Evolutionary conservation across 2,329 filamentous ascomycete species (phyloP).

Genomic region (Ceratocystis papillata): DNA sequence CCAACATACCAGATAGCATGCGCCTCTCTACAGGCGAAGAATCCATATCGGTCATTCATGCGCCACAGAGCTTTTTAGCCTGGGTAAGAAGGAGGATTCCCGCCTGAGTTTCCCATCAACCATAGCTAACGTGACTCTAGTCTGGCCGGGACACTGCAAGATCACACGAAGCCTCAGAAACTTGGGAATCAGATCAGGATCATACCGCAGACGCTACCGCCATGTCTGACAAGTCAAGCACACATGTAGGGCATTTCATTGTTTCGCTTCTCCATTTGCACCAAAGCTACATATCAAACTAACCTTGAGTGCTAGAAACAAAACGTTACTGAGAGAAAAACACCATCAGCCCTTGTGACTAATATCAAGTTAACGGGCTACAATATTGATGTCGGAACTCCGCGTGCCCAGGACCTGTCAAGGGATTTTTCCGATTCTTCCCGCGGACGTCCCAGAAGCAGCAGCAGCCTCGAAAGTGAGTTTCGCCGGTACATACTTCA

Average conservation of each 20-base stretch:
- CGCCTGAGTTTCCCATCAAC: neutral
- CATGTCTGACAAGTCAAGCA: neutral
- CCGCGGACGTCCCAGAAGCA: slow-evolving; percentile 52
- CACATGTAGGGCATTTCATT: slow-evolving; percentile 11
- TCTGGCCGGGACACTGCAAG: slow-evolving; percentile 8
- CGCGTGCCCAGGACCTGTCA: slow-evolving; percentile 63
- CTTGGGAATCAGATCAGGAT: slow-evolving; percentile 13
- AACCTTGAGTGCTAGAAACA: neutral
- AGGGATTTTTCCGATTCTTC: slow-evolving; percentile 57
- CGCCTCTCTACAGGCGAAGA: slow-evolving; percentile 58
- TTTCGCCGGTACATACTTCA: neutral
- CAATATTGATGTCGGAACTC: slow-evolving; percentile 60
- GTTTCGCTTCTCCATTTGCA: neutral
- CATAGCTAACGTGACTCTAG: slow-evolving; percentile 8
- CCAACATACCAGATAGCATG: slow-evolving; percentile 47
- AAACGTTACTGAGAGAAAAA: slow-evolving; percentile 31
- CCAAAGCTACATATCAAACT: neutral
- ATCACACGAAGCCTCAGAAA: slow-evolving; percentile 17
- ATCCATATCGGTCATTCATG: slow-evolving; percentile 82
- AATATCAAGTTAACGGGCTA: slow-evolving; percentile 56
- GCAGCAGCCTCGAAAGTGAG: slow-evolving; percentile 67
- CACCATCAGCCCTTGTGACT: slow-evolving; percentile 64
- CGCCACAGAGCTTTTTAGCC: slow-evolving; percentile 66
- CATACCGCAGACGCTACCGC: slow-evolving; percentile 16
- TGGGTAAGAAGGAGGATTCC: slow-evolving; percentile 49